Conservation (phyloP, 495 filamentous ascomycete species). For the Apodospora peruviana region DNA sequence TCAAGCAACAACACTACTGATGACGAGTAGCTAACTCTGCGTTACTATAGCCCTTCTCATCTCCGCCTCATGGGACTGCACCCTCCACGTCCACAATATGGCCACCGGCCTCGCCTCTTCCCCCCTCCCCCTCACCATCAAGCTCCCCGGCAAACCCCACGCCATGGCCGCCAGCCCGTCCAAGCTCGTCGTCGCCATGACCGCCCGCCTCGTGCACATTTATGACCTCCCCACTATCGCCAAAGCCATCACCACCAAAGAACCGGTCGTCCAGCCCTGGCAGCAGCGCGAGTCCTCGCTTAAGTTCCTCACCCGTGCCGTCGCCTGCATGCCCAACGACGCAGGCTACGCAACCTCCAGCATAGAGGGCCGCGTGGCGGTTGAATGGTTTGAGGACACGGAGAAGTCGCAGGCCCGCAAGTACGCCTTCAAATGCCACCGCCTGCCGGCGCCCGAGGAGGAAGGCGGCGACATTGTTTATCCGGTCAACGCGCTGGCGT, state of each 20-base stretch:
- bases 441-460: slow-evolving; percentile 50
- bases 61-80: slow-evolving; percentile 89
- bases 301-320: slow-evolving; percentile 91
- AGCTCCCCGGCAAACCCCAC: slow-evolving; percentile 78
- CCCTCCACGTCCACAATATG: slow-evolving; percentile 74
- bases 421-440: slow-evolving; percentile 98
- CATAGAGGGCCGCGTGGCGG: slow-evolving; percentile 91
- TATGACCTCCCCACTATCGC: slow-evolving; percentile 76
- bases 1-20: neutral
- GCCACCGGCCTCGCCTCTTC: slow-evolving; percentile 26
- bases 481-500: slow-evolving; percentile 88
- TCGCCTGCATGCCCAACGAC: slow-evolving; percentile 96
- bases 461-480: slow-evolving; percentile 78
- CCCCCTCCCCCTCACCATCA: slow-evolving; percentile 48
- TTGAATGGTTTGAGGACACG: slow-evolving; percentile 94
- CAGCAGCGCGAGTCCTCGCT: slow-evolving; percentile 85
- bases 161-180: slow-evolving; percentile 74
- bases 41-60: slow-evolving; percentile 54
- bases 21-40: slow-evolving; percentile 8
- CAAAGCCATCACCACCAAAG: slow-evolving; percentile 42
- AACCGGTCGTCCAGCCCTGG: slow-evolving; percentile 60
- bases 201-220: slow-evolving; percentile 83
- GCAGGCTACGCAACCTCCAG: slow-evolving; percentile 81
- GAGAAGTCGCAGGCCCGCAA: slow-evolving; percentile 80
- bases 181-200: slow-evolving; percentile 92